Base-by-base conservation (phyloP, 164 flowering plant species). In the Malania oleifera region DNA sequence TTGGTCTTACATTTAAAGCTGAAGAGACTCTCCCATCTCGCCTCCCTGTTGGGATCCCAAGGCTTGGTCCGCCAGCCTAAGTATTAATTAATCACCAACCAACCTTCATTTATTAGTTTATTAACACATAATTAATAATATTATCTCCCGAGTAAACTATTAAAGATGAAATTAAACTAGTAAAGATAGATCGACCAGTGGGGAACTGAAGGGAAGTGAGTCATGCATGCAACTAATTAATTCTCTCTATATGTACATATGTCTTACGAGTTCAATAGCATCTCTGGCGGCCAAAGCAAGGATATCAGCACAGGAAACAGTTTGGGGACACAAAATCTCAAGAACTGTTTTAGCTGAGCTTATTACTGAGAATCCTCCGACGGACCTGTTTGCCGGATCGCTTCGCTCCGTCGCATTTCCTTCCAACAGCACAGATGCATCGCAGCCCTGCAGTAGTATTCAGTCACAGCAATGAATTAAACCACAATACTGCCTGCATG, bases 221-320 rank as follows among this genome's bases (percentile, higher is more conserved):
- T n/a, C n/a, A n/a, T n/a, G n/a, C n/a, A n/a, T n/a, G n/a, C n/a
- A n/a, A n/a, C n/a, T n/a, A n/a, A n/a, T n/a, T n/a, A n/a, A n/a
- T n/a, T n/a, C n/a, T n/a, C n/a, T n/a, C n/a, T n/a, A n/a, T n/a
- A n/a, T n/a, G n/a, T n/a, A n/a, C n/a, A n/a, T n/a, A n/a, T n/a
- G 28, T n/a, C 47, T 63, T 69, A 89, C 97, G 60, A 79, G 19
- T 70, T 71, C 81, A 47, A 89, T 87, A 19, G 90, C 82, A 62
- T 89, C 95, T 67, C 95, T 73, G 34, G 91, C 88, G 48, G 95
- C 91, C 63, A 89, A 65, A 67, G 82, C 84, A 59, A 87, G 63
- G 29, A 83, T 77, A 64, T 89, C 97, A 54, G 90, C 89, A 57
- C 95, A 89, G 62, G 97, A 89, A 71, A 86, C 89, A 46, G 73